phyloP scores from a whole-genome alignment of 805 yeast genomes.

The Kuraishia borneana region DNA sequence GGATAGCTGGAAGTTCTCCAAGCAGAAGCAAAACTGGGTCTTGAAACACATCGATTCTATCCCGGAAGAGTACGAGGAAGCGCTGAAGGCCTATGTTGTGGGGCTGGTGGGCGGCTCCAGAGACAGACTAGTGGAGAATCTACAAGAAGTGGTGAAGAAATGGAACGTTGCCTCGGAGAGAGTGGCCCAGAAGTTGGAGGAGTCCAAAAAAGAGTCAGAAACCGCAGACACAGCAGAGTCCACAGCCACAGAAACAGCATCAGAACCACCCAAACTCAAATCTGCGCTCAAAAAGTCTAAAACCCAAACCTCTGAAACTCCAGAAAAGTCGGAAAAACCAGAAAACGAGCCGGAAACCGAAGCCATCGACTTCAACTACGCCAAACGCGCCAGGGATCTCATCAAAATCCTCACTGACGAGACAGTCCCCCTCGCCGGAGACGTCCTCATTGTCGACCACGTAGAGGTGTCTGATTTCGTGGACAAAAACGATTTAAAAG shows the following conservation, averaged over 20 bases:
- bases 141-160: constrained; percentile 30
- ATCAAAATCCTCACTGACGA: constrained; percentile 24
- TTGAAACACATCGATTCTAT: constrained; percentile 46
- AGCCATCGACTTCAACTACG: constrained; percentile 25
- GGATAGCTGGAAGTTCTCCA: constrained; percentile 71
- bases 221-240: constrained; percentile 10
- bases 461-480: constrained; percentile 28
- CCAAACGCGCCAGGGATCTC: constrained; percentile 26
- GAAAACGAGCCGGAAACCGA: too few relatives aligned
- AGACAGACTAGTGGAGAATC: constrained; percentile 39
- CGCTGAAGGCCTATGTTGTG: constrained; percentile 38
- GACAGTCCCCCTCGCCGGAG: constrained; percentile 21
- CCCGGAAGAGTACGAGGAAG: constrained; percentile 39
- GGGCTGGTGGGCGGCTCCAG: constrained; percentile 66
- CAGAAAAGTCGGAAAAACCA: constrained; percentile 5
- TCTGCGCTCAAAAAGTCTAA: too few relatives aligned
- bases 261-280: too few relatives aligned
- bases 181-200: not conserved
- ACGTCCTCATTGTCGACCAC: constrained; percentile 25
- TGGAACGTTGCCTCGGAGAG: constrained; percentile 44
- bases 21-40: constrained; percentile 82
- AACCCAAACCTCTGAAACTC: constrained; percentile 3
- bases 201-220: constrained; percentile 6
- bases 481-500: constrained; percentile 16
- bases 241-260: constrained; percentile 4